These are phyloP conservation scores for Rhynchosporium agropyri DNA, from an alignment of 2,329 filamentous ascomycete species.

Conservation along the genomic window DNA sequence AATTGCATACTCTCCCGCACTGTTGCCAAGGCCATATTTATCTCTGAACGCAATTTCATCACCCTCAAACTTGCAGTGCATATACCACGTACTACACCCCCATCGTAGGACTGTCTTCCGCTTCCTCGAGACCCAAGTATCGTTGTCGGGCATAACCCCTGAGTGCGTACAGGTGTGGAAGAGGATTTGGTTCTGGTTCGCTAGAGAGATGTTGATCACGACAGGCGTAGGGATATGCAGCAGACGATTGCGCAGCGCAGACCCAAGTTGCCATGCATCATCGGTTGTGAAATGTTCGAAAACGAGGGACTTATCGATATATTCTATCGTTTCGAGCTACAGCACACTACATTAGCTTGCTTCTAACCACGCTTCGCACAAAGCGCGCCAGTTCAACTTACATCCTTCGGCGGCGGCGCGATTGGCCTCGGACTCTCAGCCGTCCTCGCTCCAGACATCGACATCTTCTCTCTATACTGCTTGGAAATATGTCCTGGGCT, in stretches of 20 bases:
- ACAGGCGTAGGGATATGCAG: constrained; percentile 56
- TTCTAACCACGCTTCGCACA: not conserved
- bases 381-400: constrained; percentile 19
- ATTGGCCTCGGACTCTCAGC: constrained; percentile 28
- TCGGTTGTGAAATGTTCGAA: constrained; percentile 57
- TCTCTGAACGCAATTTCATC: constrained; percentile 66
- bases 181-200: constrained; percentile 60
- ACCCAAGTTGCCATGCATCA: constrained; percentile 68
- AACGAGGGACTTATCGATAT: constrained; percentile 39
- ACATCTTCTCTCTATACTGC: constrained; percentile 14
- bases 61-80: constrained; percentile 67
- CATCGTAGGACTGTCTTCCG: constrained; percentile 71
- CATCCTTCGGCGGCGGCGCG: constrained; percentile 31
- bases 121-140: constrained; percentile 72
- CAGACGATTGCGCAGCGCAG: constrained; percentile 65
- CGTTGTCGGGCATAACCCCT: constrained; percentile 72
- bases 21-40: constrained; percentile 64
- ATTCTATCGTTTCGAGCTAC: constrained; percentile 41
- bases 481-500: constrained; percentile 20
- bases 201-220: constrained; percentile 66
- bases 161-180: constrained; percentile 71
- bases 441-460: constrained; percentile 14
- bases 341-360: constrained; percentile 18
- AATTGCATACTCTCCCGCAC: constrained; percentile 68
- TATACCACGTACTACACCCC: constrained; percentile 70